Percentiles rank a stretch among this genome's conserved stretches.
Conservation (phyloP, 2,329 filamentous ascomycete species). For the Periglandula ipomoeae region DNA sequence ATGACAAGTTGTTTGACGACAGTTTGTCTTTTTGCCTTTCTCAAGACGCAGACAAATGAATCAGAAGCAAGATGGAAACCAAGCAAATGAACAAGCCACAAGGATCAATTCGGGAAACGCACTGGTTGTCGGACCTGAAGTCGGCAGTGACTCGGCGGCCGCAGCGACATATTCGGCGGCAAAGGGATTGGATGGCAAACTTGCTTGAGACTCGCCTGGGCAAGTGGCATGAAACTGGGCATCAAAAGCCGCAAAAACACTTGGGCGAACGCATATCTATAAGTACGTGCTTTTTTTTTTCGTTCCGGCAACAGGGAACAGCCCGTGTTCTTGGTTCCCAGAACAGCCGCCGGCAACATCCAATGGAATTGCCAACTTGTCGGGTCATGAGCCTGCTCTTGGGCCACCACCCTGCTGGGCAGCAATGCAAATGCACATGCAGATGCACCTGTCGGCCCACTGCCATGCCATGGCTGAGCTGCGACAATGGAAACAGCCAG, state of each 20-base stretch:
- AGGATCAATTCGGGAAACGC: not conserved
- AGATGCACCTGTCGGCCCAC: conserved; percentile 3
- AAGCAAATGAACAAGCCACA: not conserved
- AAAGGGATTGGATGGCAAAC: not conserved
- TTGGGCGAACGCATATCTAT: not conserved
- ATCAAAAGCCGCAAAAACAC: not conserved
- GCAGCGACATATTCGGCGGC: not conserved
- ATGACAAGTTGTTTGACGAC: too few species aligned
- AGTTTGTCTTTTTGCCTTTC: too few species aligned
- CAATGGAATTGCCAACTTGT: not conserved
- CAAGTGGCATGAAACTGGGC: not conserved
- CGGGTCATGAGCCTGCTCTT: not conserved
- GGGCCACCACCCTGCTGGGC: conserved; percentile 2
- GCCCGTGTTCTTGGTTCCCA: not conserved
- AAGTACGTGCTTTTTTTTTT: not conserved
- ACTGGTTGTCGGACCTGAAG: too few species aligned
- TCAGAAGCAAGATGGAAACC: too few species aligned
- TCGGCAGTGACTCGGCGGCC: too few species aligned
- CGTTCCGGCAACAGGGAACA: not conserved
- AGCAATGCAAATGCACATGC: conserved; percentile 6
- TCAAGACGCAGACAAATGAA: too few species aligned
- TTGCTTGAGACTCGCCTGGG: not conserved
- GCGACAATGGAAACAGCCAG: too few species aligned
- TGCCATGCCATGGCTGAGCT: not conserved
- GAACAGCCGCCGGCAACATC: not conserved